Conservation (phyloP, 495 filamentous ascomycete genomes). For the Tetracladium setigerum region DNA sequence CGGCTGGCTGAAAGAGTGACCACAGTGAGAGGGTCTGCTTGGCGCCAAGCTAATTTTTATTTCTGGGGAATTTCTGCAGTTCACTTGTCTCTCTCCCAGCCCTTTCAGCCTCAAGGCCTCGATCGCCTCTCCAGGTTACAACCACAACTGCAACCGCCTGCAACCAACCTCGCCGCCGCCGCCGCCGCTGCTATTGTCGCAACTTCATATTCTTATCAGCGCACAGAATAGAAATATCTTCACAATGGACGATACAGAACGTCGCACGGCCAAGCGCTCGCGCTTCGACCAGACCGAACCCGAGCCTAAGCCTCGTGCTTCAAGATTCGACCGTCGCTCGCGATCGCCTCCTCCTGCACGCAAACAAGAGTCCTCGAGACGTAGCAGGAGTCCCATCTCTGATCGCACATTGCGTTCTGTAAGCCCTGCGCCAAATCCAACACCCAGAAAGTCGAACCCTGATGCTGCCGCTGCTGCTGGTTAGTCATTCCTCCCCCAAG, state of each 20-base stretch:
- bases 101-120: no score
- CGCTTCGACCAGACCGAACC: conserved; percentile 87
- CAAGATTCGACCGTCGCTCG: conserved; percentile 80
- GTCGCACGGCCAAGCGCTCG: conserved; percentile 69
- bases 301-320: conserved; percentile 54
- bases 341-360: conserved; percentile 65
- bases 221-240: neutral
- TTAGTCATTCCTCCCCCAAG: conserved; percentile 27
- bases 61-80: no score
- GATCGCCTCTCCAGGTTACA: no score
- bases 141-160: no score
- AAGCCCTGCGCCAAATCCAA: conserved; percentile 24
- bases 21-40: no score
- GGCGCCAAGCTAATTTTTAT: no score
- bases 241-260: conserved; percentile 71
- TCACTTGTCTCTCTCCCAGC: no score
- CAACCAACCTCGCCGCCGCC: no score
- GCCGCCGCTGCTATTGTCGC: no score
- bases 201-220: neutral
- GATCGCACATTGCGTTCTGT: conserved; percentile 26
- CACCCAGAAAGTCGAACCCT: conserved; percentile 37
- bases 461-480: conserved; percentile 87
- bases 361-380: conserved; percentile 45
- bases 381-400: conserved; percentile 75
- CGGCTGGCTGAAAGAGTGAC: no score